Conservation (phyloP, 164 flowering plant species). For the Macadamia integrifolia region DNA sequence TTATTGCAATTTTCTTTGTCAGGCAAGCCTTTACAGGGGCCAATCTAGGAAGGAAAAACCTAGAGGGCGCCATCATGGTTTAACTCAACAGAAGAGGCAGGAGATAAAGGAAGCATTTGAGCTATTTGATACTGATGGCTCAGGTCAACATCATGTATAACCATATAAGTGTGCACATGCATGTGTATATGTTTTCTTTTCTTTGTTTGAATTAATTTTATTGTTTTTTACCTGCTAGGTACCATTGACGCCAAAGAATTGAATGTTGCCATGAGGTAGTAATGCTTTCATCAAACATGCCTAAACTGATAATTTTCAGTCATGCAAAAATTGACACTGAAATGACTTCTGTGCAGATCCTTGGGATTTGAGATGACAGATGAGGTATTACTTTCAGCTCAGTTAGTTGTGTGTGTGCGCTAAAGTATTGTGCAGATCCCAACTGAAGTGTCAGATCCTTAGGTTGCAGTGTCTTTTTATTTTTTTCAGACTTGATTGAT, state of each 20-base stretch:
- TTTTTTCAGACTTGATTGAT: too few species aligned
- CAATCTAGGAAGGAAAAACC: constrained; percentile 55
- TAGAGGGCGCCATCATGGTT: constrained; percentile 67
- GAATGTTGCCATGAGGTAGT: constrained; percentile 97
- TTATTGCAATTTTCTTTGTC: neutral
- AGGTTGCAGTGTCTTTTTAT: too few species aligned
- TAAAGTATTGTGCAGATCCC: neutral
- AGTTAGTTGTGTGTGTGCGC: neutral
- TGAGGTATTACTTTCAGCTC: constrained; percentile 49
- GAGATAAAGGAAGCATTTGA: constrained; percentile 98
- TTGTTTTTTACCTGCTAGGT: constrained; percentile 31
- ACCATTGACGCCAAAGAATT: constrained; percentile 97
- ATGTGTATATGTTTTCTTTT: neutral
- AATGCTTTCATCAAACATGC: neutral
- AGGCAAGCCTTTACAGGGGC: constrained; percentile 48
- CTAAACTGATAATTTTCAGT: neutral
- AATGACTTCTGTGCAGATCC: constrained; percentile 56
- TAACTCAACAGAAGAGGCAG: constrained; percentile 74
- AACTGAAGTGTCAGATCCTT: too few species aligned
- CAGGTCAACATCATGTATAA: constrained; percentile 38
- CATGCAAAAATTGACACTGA: neutral
- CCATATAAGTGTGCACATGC: neutral
- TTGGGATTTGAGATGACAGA: constrained; percentile 98
- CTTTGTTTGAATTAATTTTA: neutral
- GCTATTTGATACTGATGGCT: constrained; percentile 92